Percentiles rank a stretch among this genome's conserved stretches.
These are phyloP conservation scores for Fusarium subglutinans DNA, from an alignment of 2,329 filamentous ascomycete genomes.

Conservation along the genomic window DNA sequence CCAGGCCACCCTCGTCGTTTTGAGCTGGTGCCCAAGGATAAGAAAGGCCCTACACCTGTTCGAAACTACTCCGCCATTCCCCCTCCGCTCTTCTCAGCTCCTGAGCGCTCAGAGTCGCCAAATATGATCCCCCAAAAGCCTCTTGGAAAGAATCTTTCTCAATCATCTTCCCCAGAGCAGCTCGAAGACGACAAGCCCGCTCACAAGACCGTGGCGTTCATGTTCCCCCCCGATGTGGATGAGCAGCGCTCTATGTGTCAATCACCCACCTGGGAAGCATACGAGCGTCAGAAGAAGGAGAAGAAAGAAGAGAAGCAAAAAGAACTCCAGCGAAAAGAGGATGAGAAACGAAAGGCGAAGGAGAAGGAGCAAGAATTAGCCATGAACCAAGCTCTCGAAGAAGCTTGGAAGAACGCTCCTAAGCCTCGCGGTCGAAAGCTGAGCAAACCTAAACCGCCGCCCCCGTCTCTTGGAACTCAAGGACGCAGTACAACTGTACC, in stretches of 20 bases:
- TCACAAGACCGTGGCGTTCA: conserved; percentile 47
- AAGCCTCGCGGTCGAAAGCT: conserved; percentile 43
- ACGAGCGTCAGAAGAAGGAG: conserved; percentile 62
- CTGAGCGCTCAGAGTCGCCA: conserved; percentile 20
- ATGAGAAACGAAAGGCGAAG: conserved; percentile 38
- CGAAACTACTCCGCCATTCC: conserved; percentile 39
- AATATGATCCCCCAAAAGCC: conserved; percentile 32
- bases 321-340: conserved; percentile 49
- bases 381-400: conserved; percentile 36
- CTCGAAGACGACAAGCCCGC: conserved; percentile 34
- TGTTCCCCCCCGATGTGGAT: conserved; percentile 45
- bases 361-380: conserved; percentile 28
- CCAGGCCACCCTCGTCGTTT: conserved; percentile 37
- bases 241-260: conserved; percentile 60
- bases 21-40: conserved; percentile 40
- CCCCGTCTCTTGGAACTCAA: conserved; percentile 14
- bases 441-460: conserved; percentile 46
- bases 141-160: conserved; percentile 5
- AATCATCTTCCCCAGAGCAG: conserved; percentile 13
- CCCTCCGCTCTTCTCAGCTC: conserved; percentile 30
- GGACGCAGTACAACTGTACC: conserved; percentile 35
- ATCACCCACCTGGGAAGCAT: conserved; percentile 70
- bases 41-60: conserved; percentile 36
- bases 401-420: conserved; percentile 34
- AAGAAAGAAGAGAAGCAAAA: conserved; percentile 59